Base-by-base conservation (phyloP, 176 grass and related monocot species). In the Zoysia japonica region DNA sequence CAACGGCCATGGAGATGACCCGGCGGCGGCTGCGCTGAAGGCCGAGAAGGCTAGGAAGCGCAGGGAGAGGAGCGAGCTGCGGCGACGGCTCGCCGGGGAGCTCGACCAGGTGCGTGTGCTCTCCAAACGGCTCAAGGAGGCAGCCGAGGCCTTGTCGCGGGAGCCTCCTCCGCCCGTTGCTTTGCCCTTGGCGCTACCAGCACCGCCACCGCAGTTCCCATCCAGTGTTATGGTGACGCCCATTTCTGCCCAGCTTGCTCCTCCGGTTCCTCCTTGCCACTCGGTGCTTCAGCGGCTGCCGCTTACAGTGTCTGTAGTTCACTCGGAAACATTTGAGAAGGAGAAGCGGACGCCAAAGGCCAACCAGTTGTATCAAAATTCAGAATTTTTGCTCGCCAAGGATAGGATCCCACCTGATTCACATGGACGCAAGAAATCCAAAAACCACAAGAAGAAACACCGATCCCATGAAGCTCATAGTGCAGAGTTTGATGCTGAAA, bases 291-390 rank as follows among this genome's bases (percentile, higher is more conserved):
- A 83, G 35, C 85, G 77, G 5, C 37, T 61, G 9, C 86, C 88
- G 4, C 17, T 91, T 9, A 94, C 90, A 10, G 85, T 94, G 47
- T 84, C 90, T 0, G 83, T 92, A 15, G 69, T 79, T 74, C 83
- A 61, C 14, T 82, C 60, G 7, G 95, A 98, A 59, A 59, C 78
- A 44, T 76, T 94, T 6, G 92, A 98, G 53, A 97, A 93, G 84
- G 94, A 93, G 80, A 98, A 98, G 63, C 63, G 90, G 20, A 94
- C 89, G 2, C 95, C 95, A 28, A 98, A 92, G 77, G 92, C 84
- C 4, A 98, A 94, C 63, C 95, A 87, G 16, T 74, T 88, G 3
- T 94, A 98, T 67, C 85, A 85, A 61, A 94, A 92, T 63, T 88
- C 89, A 0, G 92, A 98, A 14, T 98, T 98, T 65, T 78, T 98